phyloP scores from a whole-genome alignment of 2,329 filamentous ascomycete species.

The Emericellopsis atlantica region DNA sequence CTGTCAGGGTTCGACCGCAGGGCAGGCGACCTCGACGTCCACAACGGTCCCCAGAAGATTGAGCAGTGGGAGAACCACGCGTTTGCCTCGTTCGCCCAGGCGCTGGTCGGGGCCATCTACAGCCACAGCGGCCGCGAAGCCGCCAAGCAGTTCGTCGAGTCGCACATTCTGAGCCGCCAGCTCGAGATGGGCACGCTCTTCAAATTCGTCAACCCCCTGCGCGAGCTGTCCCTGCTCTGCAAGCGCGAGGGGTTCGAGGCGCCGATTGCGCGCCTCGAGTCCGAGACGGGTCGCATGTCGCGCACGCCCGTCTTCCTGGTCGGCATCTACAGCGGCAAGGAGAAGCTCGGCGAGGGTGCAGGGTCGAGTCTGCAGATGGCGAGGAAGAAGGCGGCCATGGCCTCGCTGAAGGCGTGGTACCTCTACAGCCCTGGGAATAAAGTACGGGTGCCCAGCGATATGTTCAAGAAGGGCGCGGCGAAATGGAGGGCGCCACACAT shows the following conservation, averaged over 20 bases:
- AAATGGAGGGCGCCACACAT: slow-evolving; percentile 57
- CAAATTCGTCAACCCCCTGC: slow-evolving; percentile 69
- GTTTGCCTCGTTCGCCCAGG: slow-evolving; percentile 66
- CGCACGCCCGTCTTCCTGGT: slow-evolving; percentile 86
- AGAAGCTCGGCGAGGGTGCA: slow-evolving; percentile 86
- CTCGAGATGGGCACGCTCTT: slow-evolving; percentile 71
- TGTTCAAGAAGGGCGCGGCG: slow-evolving; percentile 45
- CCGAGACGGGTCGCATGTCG: slow-evolving; percentile 78
- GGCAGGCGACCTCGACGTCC: slow-evolving; percentile 48
- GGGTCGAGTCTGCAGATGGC: slow-evolving; percentile 69
- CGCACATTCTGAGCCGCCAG: slow-evolving; percentile 71
- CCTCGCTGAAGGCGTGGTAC: slow-evolving; percentile 88
- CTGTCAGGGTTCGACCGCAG: slow-evolving; percentile 30
- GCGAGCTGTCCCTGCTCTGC: slow-evolving; percentile 74
- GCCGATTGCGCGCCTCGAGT: slow-evolving; percentile 76
- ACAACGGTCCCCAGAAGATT: slow-evolving; percentile 9
- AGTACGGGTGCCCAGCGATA: slow-evolving; percentile 57
- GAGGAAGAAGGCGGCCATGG: slow-evolving; percentile 67
- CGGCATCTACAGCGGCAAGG: slow-evolving; percentile 80
- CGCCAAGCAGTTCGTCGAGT: slow-evolving; percentile 71
- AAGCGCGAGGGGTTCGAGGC: slow-evolving; percentile 78
- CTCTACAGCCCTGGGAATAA: slow-evolving; percentile 69
- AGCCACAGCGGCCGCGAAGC: slow-evolving; percentile 67
- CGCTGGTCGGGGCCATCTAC: slow-evolving; percentile 75
- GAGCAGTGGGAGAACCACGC: slow-evolving; percentile 67